Conservation (phyloP, 1,284 basidiomycete species). For the Pseudozyma pruni region DNA sequence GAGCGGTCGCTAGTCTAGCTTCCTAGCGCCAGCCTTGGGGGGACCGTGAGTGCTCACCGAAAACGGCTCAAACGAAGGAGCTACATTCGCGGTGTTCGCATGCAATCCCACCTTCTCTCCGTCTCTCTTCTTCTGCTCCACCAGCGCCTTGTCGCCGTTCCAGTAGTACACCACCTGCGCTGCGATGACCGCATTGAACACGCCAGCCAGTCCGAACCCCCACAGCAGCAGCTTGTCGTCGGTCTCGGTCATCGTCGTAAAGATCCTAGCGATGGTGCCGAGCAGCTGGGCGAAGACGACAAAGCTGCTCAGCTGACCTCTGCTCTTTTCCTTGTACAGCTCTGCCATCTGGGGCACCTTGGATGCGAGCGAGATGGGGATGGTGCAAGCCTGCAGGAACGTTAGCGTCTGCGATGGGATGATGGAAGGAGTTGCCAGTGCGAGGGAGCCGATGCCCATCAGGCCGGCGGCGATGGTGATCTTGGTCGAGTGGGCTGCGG, state of each 20-base stretch:
- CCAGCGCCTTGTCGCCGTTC: conserved; percentile 51
- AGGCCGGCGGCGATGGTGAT: conserved; percentile 75
- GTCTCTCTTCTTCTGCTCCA: conserved; percentile 36
- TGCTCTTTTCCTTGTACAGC: conserved; percentile 59
- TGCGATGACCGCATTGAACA: conserved; percentile 66
- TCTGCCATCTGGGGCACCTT: conserved; percentile 67
- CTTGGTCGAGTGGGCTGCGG: conserved; percentile 44
- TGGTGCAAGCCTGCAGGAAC: conserved; percentile 61
- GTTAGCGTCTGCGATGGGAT: conserved; percentile 49
- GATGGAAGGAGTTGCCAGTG: conserved; percentile 53
- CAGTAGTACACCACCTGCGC: conserved; percentile 64
- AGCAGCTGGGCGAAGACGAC: conserved; percentile 66
- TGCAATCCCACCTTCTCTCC: conserved; percentile 30
- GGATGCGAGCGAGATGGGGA: conserved; percentile 64
- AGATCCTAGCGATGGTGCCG: conserved; percentile 64
- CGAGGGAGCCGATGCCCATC: conserved; percentile 83
- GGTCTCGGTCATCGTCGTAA: conserved; percentile 67
- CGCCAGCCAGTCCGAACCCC: conserved; percentile 64
- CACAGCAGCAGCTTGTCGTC: conserved; percentile 63
- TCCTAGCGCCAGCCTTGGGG: conserved; percentile 22
- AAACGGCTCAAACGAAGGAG: conserved; percentile 25
- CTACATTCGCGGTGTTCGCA: conserved; percentile 1
- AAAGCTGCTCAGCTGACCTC: conserved; percentile 64
- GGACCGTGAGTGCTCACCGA: conserved; percentile 41
- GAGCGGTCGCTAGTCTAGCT: conserved; percentile 22